These are phyloP conservation scores for Malbranchea cinnamomea DNA, from an alignment of 2,329 filamentous ascomycete genomes.

Conservation along the genomic window DNA sequence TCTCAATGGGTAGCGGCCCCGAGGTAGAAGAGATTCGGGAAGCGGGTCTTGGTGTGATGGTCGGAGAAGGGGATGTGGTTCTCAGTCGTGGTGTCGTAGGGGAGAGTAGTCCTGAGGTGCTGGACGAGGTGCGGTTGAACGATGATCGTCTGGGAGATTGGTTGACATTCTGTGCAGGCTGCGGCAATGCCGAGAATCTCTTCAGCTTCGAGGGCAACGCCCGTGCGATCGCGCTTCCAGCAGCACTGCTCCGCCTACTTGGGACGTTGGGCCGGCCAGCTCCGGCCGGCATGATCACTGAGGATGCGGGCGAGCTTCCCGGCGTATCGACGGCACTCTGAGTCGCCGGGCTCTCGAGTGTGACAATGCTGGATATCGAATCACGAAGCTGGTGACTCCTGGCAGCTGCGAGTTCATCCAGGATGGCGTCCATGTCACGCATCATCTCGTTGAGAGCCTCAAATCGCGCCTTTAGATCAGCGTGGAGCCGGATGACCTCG, in stretches of 20 bases:
- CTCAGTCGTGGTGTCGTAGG: slow-evolving; percentile 11
- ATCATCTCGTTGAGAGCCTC: slow-evolving; percentile 61
- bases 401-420: slow-evolving; percentile 53
- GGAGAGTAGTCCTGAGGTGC: slow-evolving; percentile 14
- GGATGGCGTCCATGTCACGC: slow-evolving; percentile 54
- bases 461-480: slow-evolving; percentile 75
- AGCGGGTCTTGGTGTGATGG: slow-evolving; percentile 14
- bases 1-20: slow-evolving; percentile 21
- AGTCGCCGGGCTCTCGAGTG: slow-evolving; percentile 58
- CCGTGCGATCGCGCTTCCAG: slow-evolving; percentile 25
- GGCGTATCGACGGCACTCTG: slow-evolving; percentile 58
- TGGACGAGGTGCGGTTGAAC: slow-evolving; percentile 7
- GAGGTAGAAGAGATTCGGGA: slow-evolving; percentile 17
- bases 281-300: slow-evolving; percentile 40
- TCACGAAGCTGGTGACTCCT: slow-evolving; percentile 68
- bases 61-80: slow-evolving; percentile 21
- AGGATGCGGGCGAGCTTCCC: slow-evolving; percentile 56
- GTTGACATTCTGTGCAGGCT: slow-evolving; percentile 17
- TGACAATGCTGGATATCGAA: slow-evolving; percentile 83
- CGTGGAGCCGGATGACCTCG: slow-evolving; percentile 74
- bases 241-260: slow-evolving; percentile 34
- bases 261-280: slow-evolving; percentile 29
- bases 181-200: slow-evolving; percentile 35
- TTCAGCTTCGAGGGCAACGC: slow-evolving; percentile 25
- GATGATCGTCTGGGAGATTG: slow-evolving; percentile 12